Evolutionary conservation across 306 rosid species (phyloP).

Genomic region (Vicia villosa): DNA sequence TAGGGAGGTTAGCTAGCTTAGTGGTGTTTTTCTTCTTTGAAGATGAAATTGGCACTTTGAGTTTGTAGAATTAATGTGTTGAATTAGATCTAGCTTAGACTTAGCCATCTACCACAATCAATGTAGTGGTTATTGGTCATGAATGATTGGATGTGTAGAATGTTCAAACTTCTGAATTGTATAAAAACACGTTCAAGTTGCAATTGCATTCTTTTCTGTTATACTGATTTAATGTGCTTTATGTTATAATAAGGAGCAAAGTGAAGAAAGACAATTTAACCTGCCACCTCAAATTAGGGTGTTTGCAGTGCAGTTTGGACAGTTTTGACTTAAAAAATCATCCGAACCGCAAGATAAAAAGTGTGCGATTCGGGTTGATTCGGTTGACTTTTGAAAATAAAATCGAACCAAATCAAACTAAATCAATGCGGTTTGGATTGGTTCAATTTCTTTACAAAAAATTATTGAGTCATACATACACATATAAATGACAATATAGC

Average conservation of each 20-base stretch:
- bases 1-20: slow-evolving; percentile 48
- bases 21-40: neutral
- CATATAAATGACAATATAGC: too few species aligned
- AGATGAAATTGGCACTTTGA: neutral
- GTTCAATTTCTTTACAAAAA: too few species aligned
- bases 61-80: slow-evolving; percentile 5
- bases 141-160: slow-evolving; percentile 20
- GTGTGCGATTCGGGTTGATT: too few species aligned
- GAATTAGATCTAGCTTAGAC: slow-evolving; percentile 32
- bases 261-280: neutral
- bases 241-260: neutral
- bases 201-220: slow-evolving; percentile 35
- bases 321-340: too few species aligned
- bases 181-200: slow-evolving; percentile 25
- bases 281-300: too few species aligned
- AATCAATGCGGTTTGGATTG: too few species aligned
- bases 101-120: slow-evolving; percentile 17
- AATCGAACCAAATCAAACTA: too few species aligned
- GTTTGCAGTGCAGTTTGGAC: too few species aligned
- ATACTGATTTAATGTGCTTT: neutral
- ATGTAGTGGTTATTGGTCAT: slow-evolving; percentile 26
- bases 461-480: too few species aligned
- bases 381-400: too few species aligned
- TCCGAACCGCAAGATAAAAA: too few species aligned
- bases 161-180: slow-evolving; percentile 32